These are phyloP conservation scores for Solanum hybrid DNA, from an alignment of 305 asterid species.

Conservation along the genomic window DNA sequence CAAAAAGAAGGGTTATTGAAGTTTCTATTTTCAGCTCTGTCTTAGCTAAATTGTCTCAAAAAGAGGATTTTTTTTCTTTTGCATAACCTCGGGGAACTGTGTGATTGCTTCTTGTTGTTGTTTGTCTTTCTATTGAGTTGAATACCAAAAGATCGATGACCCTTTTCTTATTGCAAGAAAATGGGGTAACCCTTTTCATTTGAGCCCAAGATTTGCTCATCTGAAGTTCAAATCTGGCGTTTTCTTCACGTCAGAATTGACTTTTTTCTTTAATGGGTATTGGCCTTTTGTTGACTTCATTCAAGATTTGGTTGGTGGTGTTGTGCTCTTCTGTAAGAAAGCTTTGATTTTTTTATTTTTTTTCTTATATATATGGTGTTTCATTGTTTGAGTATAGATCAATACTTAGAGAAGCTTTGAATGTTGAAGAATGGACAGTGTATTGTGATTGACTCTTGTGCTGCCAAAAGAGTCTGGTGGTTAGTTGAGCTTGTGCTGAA, in stretches of 20 bases:
- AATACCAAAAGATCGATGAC: constrained; percentile 17
- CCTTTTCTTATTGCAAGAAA: constrained; percentile 23
- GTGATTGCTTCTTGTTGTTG: neutral
- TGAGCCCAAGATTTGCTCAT: neutral
- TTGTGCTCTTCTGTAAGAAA: neutral
- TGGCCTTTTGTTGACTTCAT: neutral
- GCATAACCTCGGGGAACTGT: neutral
- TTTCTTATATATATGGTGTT: neutral
- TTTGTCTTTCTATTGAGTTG: neutral
- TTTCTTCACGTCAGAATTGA: constrained; percentile 12
- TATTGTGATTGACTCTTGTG: neutral
- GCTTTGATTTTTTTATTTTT: neutral
- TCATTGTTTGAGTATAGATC: neutral
- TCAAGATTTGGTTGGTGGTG: constrained; percentile 1
- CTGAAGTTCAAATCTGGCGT: constrained; percentile 34
- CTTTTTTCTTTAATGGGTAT: neutral
- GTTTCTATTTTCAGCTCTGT: neutral
- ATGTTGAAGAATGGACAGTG: neutral
- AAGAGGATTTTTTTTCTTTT: neutral
- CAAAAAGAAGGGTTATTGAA: neutral
- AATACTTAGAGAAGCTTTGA: neutral
- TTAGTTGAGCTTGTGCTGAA: neutral
- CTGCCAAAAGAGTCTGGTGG: neutral
- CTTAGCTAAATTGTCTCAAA: neutral
- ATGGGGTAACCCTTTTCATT: constrained; percentile 25